These are phyloP conservation scores for Torulaspora quercuum DNA, from an alignment of 805 yeast species.

Conservation along the genomic window DNA sequence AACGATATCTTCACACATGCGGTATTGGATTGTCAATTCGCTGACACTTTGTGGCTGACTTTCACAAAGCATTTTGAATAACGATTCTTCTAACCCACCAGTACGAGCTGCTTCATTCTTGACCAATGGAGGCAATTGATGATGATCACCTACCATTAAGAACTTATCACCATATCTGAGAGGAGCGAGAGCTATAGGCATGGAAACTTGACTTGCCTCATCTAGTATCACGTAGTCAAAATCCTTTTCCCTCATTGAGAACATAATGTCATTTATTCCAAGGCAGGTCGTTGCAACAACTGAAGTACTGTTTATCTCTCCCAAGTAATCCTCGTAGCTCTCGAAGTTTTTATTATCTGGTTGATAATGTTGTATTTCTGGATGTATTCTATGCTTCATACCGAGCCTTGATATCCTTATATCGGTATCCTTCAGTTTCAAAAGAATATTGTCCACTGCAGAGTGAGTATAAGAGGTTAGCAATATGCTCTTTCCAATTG, in stretches of 20 bases:
- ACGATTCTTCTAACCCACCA: constrained; percentile 60
- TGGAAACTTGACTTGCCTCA: constrained; percentile 93
- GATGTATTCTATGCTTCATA: constrained; percentile 53
- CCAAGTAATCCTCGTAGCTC: constrained; percentile 45
- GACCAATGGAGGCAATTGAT: constrained; percentile 87
- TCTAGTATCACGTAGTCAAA: constrained; percentile 95
- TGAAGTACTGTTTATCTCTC: constrained; percentile 51
- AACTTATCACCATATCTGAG: constrained; percentile 72
- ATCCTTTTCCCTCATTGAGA: constrained; percentile 39
- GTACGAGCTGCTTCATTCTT: constrained; percentile 59
- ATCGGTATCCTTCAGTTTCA: constrained; percentile 56
- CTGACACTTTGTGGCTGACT: constrained; percentile 70
- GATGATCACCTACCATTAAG: constrained; percentile 94
- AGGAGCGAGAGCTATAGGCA: constrained; percentile 91
- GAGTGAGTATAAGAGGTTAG: constrained; percentile 89
- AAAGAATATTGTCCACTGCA: constrained; percentile 88
- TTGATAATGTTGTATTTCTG: constrained; percentile 51
- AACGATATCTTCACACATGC: constrained; percentile 93
- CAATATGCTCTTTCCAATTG: constrained; percentile 61
- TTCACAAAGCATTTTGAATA: constrained; percentile 73
- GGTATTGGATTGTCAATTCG: constrained; percentile 75
- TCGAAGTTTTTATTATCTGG: constrained; percentile 43
- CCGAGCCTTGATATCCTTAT: constrained; percentile 68
- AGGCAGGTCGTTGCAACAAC: constrained; percentile 89
- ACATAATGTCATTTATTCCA: constrained; percentile 46